Evolutionary conservation across 169 alveolate genomes (phyloP).

Genomic region (Neospora caninum): DNA sequence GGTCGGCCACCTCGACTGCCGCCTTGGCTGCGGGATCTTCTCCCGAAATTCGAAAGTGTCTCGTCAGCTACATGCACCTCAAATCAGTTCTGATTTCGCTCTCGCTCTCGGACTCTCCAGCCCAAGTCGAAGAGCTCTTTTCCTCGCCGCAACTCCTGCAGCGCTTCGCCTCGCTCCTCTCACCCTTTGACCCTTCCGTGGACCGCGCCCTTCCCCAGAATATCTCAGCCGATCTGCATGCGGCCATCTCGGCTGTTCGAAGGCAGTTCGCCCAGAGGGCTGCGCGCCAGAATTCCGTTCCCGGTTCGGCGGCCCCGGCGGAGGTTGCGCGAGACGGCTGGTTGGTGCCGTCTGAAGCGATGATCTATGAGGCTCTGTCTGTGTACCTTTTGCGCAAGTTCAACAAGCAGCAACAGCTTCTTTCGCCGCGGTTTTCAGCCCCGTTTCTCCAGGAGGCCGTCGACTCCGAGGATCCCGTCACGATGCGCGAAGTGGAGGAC

Average conservation of each 20-base stretch:
- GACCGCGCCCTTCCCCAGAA: constrained; percentile 66
- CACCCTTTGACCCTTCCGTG: constrained; percentile 47
- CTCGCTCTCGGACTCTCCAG: constrained; percentile 16
- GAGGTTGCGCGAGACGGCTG: neutral
- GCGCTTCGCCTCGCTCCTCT: constrained; percentile 45
- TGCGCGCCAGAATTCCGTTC: neutral
- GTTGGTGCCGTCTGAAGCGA: constrained; percentile 54
- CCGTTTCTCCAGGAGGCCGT: constrained; percentile 42
- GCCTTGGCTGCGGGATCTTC: neutral
- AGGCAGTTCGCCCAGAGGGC: constrained; percentile 33
- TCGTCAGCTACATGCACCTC: constrained; percentile 53
- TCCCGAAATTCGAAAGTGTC: constrained; percentile 60
- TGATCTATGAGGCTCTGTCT: constrained; percentile 50
- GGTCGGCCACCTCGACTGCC: neutral
- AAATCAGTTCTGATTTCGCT: constrained; percentile 46
- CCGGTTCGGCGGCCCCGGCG: neutral
- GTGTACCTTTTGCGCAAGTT: constrained; percentile 54
- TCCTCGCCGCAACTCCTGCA: constrained; percentile 51
- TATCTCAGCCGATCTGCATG: constrained; percentile 40
- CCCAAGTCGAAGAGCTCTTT: constrained; percentile 10
- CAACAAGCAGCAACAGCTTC: constrained; percentile 68
- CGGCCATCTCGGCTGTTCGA: neutral
- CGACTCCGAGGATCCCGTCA: constrained; percentile 30
- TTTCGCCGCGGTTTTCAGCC: constrained; percentile 45
- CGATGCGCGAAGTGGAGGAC: constrained; percentile 48